These are phyloP conservation scores for Phycomyces nitens DNA, from an alignment of 192 early-diverging fungal genomes.

Conservation along the genomic window DNA sequence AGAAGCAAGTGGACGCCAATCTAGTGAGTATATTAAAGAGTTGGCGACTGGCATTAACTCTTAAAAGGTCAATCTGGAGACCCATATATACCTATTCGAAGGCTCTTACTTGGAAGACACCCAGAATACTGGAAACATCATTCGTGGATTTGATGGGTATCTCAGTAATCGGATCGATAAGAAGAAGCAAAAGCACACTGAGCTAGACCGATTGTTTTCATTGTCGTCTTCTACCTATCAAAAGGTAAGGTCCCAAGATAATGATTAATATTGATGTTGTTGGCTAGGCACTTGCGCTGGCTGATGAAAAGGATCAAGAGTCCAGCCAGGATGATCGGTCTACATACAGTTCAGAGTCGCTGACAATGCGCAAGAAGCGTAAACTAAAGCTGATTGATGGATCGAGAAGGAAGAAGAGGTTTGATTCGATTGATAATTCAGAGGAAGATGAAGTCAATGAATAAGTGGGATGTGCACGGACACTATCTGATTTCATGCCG, in stretches of 20 bases:
- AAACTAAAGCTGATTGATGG: slow-evolving; percentile 8
- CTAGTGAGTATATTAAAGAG: slow-evolving; percentile 46
- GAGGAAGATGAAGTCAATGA: not conserved
- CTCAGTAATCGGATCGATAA: slow-evolving; percentile 53
- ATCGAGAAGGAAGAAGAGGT: slow-evolving; percentile 4
- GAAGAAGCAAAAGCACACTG: slow-evolving; percentile 64
- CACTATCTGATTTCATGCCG: not conserved
- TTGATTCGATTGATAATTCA: not conserved
- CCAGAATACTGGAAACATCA: slow-evolving; percentile 75
- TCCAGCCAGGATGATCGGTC: slow-evolving; percentile 16
- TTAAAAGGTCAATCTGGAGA: slow-evolving; percentile 54
- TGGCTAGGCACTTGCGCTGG: slow-evolving; percentile 8
- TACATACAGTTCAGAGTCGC: not conserved
- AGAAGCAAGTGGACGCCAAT: slow-evolving; percentile 72
- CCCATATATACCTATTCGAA: slow-evolving; percentile 78
- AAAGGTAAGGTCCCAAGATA: slow-evolving; percentile 16
- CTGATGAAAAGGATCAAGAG: slow-evolving; percentile 13
- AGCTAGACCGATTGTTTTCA: slow-evolving; percentile 81
- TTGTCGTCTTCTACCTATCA: slow-evolving; percentile 45
- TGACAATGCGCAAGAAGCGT: slow-evolving; percentile 7
- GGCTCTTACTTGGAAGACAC: slow-evolving; percentile 87
- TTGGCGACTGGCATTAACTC: too few species aligned
- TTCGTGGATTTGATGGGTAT: slow-evolving; percentile 85
- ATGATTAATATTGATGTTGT: not conserved
- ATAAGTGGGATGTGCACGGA: not conserved